Evolutionary conservation across 495 filamentous ascomycete genomes (phyloP), one percentile per base, ranked within the genome.

Genomic region (Geopyxis carbonaria): DNA sequence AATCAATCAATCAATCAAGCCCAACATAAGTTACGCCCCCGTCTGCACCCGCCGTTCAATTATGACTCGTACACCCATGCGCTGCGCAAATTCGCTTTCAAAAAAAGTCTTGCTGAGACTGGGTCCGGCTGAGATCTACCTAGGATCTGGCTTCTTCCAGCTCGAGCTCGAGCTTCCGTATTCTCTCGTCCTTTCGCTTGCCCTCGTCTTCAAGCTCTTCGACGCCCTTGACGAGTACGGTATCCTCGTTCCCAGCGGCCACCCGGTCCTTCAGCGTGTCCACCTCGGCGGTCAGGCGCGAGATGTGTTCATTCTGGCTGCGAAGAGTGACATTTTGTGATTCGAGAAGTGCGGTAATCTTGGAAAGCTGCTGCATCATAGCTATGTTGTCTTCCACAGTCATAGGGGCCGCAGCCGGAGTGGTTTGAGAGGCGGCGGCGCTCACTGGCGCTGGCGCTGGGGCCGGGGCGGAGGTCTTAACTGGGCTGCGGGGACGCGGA

Each of bases 401-500:
- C 6, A 20, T n/a, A 9, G 5, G 7, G 2, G 18, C 29, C 9
- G 10, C 19, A 25, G 40, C 50, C 7, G 47, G 29, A 14, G 23
- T 14, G 6, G 64, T 66, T 13, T 34, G 43, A 9, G 50, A 34
- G 11, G 44, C 22, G n/a, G 48, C 25, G 4, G 38, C 38, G 24
- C 38, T 34, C 22, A 35, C 25, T 10, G 53, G 56, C 31, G 42
- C 21, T 11, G 42, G 18, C 28, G 67, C 61, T 30, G 68, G 67
- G 11, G 51, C 42, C 53, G 70, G 66, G 34, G 67, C 65, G 4
- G 71, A 63, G 13, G 33, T 87, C 79, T 53, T 92, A 79, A 51
- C 48, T 83, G 83, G 63, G 85, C 84, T 43, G 89, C 81, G 45
- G 74, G 74, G 64, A 84, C 73, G 3, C 71, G 75, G 1, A 71